phyloP scores from a whole-genome alignment of 2,329 filamentous ascomycete genomes.

The Colletotrichum sp. region DNA sequence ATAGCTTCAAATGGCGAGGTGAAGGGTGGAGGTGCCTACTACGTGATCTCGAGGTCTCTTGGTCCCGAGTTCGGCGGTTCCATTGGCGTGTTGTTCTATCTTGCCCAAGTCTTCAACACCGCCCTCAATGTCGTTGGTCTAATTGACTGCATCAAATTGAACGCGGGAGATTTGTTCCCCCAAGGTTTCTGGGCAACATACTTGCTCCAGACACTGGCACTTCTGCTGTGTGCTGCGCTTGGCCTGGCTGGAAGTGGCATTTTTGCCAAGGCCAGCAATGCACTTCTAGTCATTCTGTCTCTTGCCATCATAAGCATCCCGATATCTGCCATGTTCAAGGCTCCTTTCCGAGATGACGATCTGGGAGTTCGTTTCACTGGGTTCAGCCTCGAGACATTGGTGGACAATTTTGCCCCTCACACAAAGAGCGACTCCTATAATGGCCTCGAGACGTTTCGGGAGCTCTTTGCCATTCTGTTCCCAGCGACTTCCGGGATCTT shows the following conservation, averaged over 20 bases:
- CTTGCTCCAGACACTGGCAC: conserved; percentile 73
- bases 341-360: conserved; percentile 68
- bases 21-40: conserved; percentile 86
- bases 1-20: conserved; percentile 92
- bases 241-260: conserved; percentile 81
- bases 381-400: conserved; percentile 71
- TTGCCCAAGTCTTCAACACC: conserved; percentile 89
- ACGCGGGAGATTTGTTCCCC: conserved; percentile 71
- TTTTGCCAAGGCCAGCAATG: conserved; percentile 82
- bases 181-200: conserved; percentile 81
- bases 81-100: conserved; percentile 86
- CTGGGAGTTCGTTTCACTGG: conserved; percentile 80
- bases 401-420: conserved; percentile 77
- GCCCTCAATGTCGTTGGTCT: conserved; percentile 88
- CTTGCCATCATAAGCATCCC: conserved; percentile 83
- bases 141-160: conserved; percentile 80
- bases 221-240: conserved; percentile 74
- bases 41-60: conserved; percentile 83
- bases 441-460: conserved; percentile 74
- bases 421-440: conserved; percentile 65
- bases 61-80: conserved; percentile 90
- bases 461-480: conserved; percentile 86
- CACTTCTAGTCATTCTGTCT: conserved; percentile 72
- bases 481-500: conserved; percentile 67
- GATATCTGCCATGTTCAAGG: conserved; percentile 71